Evolutionary conservation across 441 rosid genomes (phyloP), one percentile per base, ranked within the genome.

Genomic region (Jatropha podagrica): DNA sequence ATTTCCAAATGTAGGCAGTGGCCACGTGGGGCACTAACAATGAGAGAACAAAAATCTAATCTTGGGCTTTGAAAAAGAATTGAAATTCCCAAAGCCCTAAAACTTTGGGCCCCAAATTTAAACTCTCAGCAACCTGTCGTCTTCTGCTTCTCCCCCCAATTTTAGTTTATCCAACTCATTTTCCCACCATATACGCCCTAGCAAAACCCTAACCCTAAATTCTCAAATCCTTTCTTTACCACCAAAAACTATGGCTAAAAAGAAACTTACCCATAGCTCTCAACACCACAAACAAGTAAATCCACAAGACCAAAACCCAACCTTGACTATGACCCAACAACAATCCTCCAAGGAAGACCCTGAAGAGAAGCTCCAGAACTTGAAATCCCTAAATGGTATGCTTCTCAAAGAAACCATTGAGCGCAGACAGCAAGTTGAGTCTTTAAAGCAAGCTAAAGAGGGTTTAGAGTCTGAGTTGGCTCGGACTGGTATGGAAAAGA

Each of bases 151-250:
- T 32, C 32, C 32, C 32, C 32, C 48, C 10, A 44, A 44, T 12
- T 51, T 15, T 32, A 32, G 2, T 51, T 12, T 51, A 27, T 52
- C n/a, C 11, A 38, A 46, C 44, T 61, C 23, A 13, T 11, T 17
- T 18, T 76, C 84, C 41, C 81, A 72, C 83, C 88, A 72, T 83
- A 76, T 77, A 84, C 84, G 64, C 86, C 86, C 83, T 71, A 78
- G 76, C 91, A 77, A 81, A 86, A 76, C 86, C 92, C 91, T 81
- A 85, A 79, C 78, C 86, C 79, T 77, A 71, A 74, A 77, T 42
- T 63, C 77, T 73, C 69, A 69, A 27, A 56, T 58, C 56, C 56
- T 17, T 23, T 71, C 69, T 10, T 76, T 78, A 74, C 76, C 79
- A 62, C 69, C 77, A n/a, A 23, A 14, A 18, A 64, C 23, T 32